Conservation (phyloP, 2,329 filamentous ascomycete genomes). For the Fusarium decemcellulare region DNA sequence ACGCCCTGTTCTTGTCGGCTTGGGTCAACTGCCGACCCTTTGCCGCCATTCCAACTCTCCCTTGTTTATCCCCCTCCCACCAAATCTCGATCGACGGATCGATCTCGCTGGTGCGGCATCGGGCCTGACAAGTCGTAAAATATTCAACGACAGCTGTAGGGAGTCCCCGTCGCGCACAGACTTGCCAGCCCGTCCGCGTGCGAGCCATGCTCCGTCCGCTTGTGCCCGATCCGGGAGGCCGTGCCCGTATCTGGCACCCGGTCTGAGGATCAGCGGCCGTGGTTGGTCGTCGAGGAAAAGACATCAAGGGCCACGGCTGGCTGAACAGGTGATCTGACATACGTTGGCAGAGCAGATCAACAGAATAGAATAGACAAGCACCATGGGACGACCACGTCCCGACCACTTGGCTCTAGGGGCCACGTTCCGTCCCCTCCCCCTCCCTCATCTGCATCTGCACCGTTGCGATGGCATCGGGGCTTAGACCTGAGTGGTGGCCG, state of each 20-base stretch:
- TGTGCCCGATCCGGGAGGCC: slow-evolving; percentile 1
- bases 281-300: too few species aligned
- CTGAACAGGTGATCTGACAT: background rate
- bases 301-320: too few species aligned
- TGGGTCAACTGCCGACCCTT: slow-evolving; percentile 26
- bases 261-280: too few species aligned
- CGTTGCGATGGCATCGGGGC: slow-evolving; percentile 2
- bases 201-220: slow-evolving; percentile 5
- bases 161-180: background rate
- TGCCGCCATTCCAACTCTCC: slow-evolving; percentile 29
- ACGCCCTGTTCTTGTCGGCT: background rate
- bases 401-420: background rate
- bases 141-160: background rate
- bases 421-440: background rate
- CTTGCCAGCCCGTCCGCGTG: background rate
- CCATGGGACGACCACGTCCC: background rate
- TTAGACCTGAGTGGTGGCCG: background rate
- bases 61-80: background rate
- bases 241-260: background rate
- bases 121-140: slow-evolving; percentile 17
- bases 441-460: slow-evolving; percentile 3
- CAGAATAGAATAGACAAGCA: background rate
- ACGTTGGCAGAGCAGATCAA: background rate
- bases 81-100: slow-evolving; percentile 20
- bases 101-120: slow-evolving; percentile 27